Conservation (phyloP, 208 protist species). For the Trypanosoma brucei region DNA sequence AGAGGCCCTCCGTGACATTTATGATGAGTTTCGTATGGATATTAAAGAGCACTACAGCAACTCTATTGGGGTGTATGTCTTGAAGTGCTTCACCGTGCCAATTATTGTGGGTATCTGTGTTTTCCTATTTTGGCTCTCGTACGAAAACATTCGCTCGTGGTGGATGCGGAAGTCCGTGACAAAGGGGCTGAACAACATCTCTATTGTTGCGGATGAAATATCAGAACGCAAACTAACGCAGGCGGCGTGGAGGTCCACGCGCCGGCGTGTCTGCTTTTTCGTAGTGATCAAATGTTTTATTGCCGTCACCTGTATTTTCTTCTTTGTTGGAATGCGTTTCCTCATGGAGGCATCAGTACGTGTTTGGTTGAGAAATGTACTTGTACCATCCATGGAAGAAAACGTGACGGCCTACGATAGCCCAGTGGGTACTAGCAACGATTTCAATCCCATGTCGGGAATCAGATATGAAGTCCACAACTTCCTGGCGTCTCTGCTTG, state of each 20-base stretch:
- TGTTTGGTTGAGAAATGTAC: conserved; percentile 7
- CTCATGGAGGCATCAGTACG: conserved; percentile 14
- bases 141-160: not conserved
- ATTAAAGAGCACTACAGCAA: not conserved
- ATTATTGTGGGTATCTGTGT: not conserved
- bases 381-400: not conserved
- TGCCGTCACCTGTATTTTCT: conserved; percentile 6
- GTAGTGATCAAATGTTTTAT: conserved; percentile 24
- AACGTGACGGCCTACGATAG: not conserved
- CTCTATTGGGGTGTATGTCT: not conserved
- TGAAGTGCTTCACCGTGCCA: not conserved
- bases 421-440: not conserved
- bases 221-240: conserved; percentile 14
- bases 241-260: conserved; percentile 9
- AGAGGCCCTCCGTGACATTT: not conserved
- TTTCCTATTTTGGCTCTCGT: not conserved
- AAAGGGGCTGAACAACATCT: conserved; percentile 1
- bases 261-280: conserved; percentile 10
- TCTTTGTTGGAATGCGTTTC: conserved; percentile 16
- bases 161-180: not conserved
- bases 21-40: not conserved
- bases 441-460: not conserved
- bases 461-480: conserved; percentile 8
- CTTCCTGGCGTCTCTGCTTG: conserved; percentile 6
- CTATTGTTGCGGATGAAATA: conserved; percentile 12